Evolutionary conservation across 1,139 yeast genomes (phyloP).

Genomic region (Debaryomyces udenii): DNA sequence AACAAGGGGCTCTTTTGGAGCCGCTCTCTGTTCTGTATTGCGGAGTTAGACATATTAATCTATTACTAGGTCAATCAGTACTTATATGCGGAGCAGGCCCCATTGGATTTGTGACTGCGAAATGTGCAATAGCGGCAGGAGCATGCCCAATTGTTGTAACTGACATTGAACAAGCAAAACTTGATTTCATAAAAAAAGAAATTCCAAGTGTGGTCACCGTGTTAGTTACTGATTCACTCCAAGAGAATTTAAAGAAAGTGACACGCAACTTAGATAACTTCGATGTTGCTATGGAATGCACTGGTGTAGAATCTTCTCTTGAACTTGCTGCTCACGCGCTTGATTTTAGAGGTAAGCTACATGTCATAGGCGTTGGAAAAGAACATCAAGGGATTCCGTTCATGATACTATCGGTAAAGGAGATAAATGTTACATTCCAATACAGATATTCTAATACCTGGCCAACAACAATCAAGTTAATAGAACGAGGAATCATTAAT

Average conservation of each 20-base stretch:
- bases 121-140: conserved; percentile 27
- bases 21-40: conserved; percentile 31
- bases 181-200: conserved; percentile 29
- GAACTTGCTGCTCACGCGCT: conserved; percentile 32
- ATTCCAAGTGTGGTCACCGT: conserved; percentile 30
- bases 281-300: conserved; percentile 29
- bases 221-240: conserved; percentile 24
- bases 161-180: conserved; percentile 26
- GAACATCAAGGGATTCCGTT: conserved; percentile 37
- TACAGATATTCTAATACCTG: conserved; percentile 42
- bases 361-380: conserved; percentile 40
- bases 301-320: conserved; percentile 33
- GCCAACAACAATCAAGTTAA: conserved; percentile 25
- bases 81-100: conserved; percentile 33
- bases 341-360: conserved; percentile 34
- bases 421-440: conserved; percentile 37
- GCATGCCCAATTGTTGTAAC: conserved; percentile 29
- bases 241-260: conserved; percentile 25
- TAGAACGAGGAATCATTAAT: conserved; percentile 12
- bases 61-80: conserved; percentile 25
- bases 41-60: conserved; percentile 24
- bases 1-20: conserved; percentile 32
- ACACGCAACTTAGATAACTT: conserved; percentile 14
- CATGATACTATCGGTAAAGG: conserved; percentile 40
- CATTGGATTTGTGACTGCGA: conserved; percentile 29